Evolutionary conservation across 257 asterid genomes (phyloP).

Genomic region (Prunella vulgaris): DNA sequence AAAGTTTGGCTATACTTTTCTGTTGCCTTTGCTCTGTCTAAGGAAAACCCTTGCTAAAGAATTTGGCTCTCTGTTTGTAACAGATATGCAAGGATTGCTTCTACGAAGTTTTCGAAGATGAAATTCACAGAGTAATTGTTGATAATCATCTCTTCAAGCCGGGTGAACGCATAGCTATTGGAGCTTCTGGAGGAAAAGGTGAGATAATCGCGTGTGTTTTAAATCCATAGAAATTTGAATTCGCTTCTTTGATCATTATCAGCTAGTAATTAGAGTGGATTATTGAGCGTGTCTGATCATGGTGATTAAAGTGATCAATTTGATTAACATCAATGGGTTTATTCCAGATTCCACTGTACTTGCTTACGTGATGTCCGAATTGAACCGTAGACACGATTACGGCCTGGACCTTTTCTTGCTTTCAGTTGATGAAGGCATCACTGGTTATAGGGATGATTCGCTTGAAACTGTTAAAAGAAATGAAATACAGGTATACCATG

Average conservation of each 20-base stretch:
- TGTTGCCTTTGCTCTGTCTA: neutral
- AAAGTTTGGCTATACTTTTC: neutral
- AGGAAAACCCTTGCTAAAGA: neutral
- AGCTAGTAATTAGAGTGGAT: conserved; percentile 2
- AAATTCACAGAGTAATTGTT: conserved; percentile 73
- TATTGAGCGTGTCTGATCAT: neutral
- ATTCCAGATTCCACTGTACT: conserved; percentile 93
- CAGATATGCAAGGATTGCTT: conserved; percentile 96
- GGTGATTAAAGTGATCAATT: neutral
- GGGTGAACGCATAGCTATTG: conserved; percentile 90
- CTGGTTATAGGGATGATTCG: conserved; percentile 97
- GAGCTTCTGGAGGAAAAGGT: conserved; percentile 99
- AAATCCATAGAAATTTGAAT: neutral
- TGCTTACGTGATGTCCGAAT: conserved; percentile 86
- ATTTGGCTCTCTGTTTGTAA: neutral
- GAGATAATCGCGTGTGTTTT: neutral
- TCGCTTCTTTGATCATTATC: neutral
- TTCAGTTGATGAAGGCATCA: conserved; percentile 94
- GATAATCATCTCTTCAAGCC: conserved; percentile 78
- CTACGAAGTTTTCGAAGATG: conserved; percentile 76
- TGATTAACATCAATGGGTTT: neutral
- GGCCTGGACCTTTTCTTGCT: conserved; percentile 93
- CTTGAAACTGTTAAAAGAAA: conserved; percentile 97
- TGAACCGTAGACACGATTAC: conserved; percentile 76
- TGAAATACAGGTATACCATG: conserved; percentile 72